Evolutionary conservation across 371 early-diverging fungal species (phyloP), one percentile per base, ranked within the genome.

Genomic region (Syncephalastrum monosporum): DNA sequence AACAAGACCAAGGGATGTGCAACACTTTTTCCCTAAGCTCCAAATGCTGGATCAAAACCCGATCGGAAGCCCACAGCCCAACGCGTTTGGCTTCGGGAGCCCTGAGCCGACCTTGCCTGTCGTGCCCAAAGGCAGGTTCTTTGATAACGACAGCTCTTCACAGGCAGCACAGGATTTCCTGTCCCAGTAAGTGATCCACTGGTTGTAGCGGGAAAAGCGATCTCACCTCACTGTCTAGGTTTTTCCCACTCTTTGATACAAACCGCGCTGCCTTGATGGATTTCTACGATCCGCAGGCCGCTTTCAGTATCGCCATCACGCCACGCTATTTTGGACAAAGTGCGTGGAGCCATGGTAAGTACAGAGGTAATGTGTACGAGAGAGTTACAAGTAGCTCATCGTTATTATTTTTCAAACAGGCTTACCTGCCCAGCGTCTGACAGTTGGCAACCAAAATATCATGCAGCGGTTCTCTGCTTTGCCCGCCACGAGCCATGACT

Each of bases 401-500:
- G n/a, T 19, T 24, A 6, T 7, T 50, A 15, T n/a, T 42, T 19
- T 10, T 25, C 42, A 3, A 44, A 19, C 1, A 47, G 50, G 15
- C 15, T 14, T 48, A 23, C 29, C 21, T 24, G 66, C 47, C 15
- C 58, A 48, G 38, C 61, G 56, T 4, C 12, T 66, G n/a, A 55
- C 59, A 12, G 42, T 55, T 12, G 66, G 66, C 19, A 66, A 55
- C 29, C 56, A 53, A 29, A 59, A 50, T 27, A 66, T 86, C 27
- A 57, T 74, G 7, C 63, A 71, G 17, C 68, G 68, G 13, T 60
- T 83, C n/a, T 16, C 51, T 0, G 41, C 58, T n/a, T 53, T 86
- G 17, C 87, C 87, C 10, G 62, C 68, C 5, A 82, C 84, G 1
- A 63, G 75, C 2, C 77, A 79, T 55, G 72, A 71, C 51, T 50